These are phyloP conservation scores for Exserohilum rostratum DNA, from an alignment of 2,329 filamentous ascomycete genomes.

Conservation along the genomic window DNA sequence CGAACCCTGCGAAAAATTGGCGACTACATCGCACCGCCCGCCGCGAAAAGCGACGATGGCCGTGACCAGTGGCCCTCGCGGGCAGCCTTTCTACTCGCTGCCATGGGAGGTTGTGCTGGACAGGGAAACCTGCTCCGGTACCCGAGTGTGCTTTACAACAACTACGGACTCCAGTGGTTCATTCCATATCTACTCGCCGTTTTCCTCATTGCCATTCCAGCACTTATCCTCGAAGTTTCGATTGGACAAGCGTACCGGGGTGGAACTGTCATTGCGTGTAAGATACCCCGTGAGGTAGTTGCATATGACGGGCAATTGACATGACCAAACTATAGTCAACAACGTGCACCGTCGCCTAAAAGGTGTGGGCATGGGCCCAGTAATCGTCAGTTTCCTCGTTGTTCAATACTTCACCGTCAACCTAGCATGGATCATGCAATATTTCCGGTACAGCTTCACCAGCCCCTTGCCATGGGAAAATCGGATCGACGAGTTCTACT, in stretches of 20 bases:
- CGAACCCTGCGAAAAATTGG: slow-evolving; percentile 29
- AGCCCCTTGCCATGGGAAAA: slow-evolving; percentile 62
- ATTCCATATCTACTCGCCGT: slow-evolving; percentile 63
- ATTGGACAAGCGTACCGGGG: slow-evolving; percentile 62
- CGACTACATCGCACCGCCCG: slow-evolving; percentile 42
- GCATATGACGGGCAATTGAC: not conserved
- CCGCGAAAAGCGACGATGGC: slow-evolving; percentile 49
- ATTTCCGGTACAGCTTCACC: slow-evolving; percentile 62
- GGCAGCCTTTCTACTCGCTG: slow-evolving; percentile 62
- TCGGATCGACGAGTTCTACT: slow-evolving; percentile 60
- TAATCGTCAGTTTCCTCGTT: slow-evolving; percentile 60
- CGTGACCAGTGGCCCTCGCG: slow-evolving; percentile 63
- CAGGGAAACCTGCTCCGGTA: slow-evolving; percentile 65
- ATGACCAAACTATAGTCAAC: slow-evolving; percentile 33
- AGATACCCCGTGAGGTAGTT: not conserved
- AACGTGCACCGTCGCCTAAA: slow-evolving; percentile 61
- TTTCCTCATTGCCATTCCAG: slow-evolving; percentile 62
- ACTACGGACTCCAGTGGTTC: slow-evolving; percentile 66
- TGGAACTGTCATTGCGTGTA: slow-evolving; percentile 60
- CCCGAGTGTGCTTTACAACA: slow-evolving; percentile 65
- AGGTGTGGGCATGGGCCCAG: slow-evolving; percentile 59
- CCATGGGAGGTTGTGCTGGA: slow-evolving; percentile 64
- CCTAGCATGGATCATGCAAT: slow-evolving; percentile 65
- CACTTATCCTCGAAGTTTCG: slow-evolving; percentile 61
- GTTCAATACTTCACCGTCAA: slow-evolving; percentile 64